Conservation (phyloP, 495 filamentous ascomycete species). For the Penicillium canescens region DNA sequence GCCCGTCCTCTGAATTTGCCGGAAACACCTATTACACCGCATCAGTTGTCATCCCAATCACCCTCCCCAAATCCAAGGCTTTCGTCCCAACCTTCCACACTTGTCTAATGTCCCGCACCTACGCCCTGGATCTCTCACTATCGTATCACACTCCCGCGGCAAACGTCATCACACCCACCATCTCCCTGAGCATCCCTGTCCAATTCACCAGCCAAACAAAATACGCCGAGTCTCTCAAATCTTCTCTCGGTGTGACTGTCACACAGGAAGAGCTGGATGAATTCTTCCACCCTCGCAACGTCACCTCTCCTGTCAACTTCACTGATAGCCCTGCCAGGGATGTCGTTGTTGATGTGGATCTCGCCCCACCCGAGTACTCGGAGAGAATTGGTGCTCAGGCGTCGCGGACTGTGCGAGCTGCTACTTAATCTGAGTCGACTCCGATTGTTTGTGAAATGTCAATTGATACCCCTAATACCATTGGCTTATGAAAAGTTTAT, state of each 20-base stretch:
- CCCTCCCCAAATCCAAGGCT: constrained; percentile 65
- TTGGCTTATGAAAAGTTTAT: not conserved
- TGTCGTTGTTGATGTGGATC: constrained; percentile 12
- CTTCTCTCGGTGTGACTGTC: constrained; percentile 20
- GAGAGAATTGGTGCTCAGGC: constrained; percentile 4
- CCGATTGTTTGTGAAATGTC: not conserved
- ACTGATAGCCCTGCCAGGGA: not conserved
- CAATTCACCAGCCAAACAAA: constrained; percentile 58
- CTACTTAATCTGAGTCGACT: not conserved
- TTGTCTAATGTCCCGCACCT: constrained; percentile 79
- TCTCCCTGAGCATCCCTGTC: constrained; percentile 72
- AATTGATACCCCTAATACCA: constrained; percentile 4
- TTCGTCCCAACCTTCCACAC: constrained; percentile 89
- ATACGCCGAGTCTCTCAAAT: constrained; percentile 17
- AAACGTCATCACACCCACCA: constrained; percentile 51
- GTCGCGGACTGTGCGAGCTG: not conserved
- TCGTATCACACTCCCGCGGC: constrained; percentile 58
- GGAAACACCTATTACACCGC: constrained; percentile 63
- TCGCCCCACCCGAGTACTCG: constrained; percentile 24
- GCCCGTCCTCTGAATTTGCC: constrained; percentile 41
- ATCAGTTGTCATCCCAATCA: constrained; percentile 69
- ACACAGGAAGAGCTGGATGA: constrained; percentile 39
- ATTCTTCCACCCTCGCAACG: constrained; percentile 39
- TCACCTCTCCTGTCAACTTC: constrained; percentile 16
- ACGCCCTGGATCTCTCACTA: constrained; percentile 70